These are phyloP conservation scores for Ocimum tenuiflorum DNA, from an alignment of 257 asterid genomes.

Conservation along the genomic window DNA sequence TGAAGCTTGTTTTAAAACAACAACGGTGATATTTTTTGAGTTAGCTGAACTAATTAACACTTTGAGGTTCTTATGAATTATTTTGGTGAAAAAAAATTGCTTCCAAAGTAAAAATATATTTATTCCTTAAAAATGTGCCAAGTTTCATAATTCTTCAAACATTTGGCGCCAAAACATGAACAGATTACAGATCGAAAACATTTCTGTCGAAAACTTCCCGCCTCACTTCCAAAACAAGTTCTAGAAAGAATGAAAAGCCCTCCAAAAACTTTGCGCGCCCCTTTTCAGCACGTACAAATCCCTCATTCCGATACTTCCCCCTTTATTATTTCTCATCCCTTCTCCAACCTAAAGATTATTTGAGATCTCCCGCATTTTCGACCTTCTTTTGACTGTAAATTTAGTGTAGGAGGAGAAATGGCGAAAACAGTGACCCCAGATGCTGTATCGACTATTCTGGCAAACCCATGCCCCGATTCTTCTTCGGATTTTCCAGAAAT, in stretches of 20 bases:
- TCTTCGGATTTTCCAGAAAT: conserved; percentile 58
- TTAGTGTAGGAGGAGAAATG: conserved; percentile 24
- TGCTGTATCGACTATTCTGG: conserved; percentile 55
- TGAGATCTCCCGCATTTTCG: neutral
- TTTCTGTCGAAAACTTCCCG: conserved; percentile 17
- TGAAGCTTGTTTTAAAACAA: too few species aligned
- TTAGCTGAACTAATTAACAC: too few species aligned
- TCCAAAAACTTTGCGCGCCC: conserved; percentile 29
- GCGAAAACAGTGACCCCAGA: conserved; percentile 48
- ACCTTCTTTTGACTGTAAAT: neutral
- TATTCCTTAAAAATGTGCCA: neutral
- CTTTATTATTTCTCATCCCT: neutral
- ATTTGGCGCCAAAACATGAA: conserved; percentile 25
- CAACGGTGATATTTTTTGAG: too few species aligned
- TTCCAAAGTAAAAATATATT: too few species aligned
- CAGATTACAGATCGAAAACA: neutral
- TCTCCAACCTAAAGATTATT: neutral
- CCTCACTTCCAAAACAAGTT: conserved; percentile 5
- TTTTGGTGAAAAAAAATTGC: too few species aligned
- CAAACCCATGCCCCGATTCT: conserved; percentile 71
- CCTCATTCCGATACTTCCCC: neutral
- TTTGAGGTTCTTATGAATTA: too few species aligned
- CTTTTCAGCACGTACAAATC: conserved; percentile 14
- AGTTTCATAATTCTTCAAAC: neutral
- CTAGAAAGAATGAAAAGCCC: conserved; percentile 13